Base-by-base conservation (phyloP, 805 yeast genomes). In the Zygosaccharomyces gambellarensis region DNA sequence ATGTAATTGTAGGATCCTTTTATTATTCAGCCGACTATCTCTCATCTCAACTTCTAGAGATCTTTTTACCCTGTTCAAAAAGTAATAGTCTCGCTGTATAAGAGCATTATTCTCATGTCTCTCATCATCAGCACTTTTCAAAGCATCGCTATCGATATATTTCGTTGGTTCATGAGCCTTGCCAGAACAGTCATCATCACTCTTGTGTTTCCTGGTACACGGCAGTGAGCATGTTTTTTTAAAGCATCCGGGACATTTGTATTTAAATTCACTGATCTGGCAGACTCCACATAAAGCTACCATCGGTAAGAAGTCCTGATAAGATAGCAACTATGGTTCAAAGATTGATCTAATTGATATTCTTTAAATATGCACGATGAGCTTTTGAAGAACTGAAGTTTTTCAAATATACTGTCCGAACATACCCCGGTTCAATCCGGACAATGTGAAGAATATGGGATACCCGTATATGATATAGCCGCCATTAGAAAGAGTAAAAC, bases 1-100 rank as follows among this genome's bases (percentile, higher is more conserved):
- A 29, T 54, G 36, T 4, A 43, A 36, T 32, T 51, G 66, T 42
- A 77, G 65, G 21, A 75, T 73, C 55, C 73, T 77, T 58, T 68
- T 74, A 41, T 77, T 78, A 49, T 71, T 75, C 5, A 69, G 58
- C 48, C 62, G 54, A 8, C 72, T 65, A 60, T 83, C 92, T 0
- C 65, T 65, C 57, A 80, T 82, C 6, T 81, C 78, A 12, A 87
- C 64, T n/a, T 75, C 74, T 11, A 89, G 71, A 2, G 74, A 65
- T 39, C 97, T 69, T 43, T 82, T 82, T 47, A 87, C 58, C 19
- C 70, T 71, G 49, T 79, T 71, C 29, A 90, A 67, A 60, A 87
- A 87, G 61, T 87, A 85, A 65, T 89, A 90, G 63, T 90, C 97
- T 52, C 97, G 69, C 61, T 90, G 89, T 5, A 90, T 78, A 41